Conservation (phyloP, 345 rosid species). For the Eucalyptus leucophloia region DNA sequence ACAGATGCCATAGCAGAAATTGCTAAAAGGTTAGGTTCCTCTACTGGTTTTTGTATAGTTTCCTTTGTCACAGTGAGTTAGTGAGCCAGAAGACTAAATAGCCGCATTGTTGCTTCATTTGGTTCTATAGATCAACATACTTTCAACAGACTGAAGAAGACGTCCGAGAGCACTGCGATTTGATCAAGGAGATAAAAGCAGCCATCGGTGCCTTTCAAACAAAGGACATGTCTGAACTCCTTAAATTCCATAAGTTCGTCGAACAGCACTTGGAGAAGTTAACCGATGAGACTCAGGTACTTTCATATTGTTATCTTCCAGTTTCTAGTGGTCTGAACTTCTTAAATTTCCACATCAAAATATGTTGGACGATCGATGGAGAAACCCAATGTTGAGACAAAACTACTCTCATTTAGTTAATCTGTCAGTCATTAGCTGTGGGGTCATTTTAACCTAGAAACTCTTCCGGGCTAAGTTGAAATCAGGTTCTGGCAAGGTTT, state of each 20-base stretch:
- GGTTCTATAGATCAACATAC: constrained; percentile 33
- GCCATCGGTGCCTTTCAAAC: constrained; percentile 27
- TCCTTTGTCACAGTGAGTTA: neutral
- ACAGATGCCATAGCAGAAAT: constrained; percentile 68
- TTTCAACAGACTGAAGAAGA: constrained; percentile 67
- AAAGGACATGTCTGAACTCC: constrained; percentile 42
- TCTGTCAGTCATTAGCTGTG: neutral
- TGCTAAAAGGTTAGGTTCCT: constrained; percentile 37
- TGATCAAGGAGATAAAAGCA: constrained; percentile 25
- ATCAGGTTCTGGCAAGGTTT: constrained; percentile 50
- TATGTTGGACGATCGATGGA: neutral
- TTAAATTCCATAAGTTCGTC: constrained; percentile 35
- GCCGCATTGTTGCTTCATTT: neutral
- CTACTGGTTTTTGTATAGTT: neutral
- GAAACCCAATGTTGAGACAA: neutral
- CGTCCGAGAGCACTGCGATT: constrained; percentile 22
- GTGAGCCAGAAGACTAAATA: neutral
- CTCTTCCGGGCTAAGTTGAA: neutral
- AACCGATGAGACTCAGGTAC: constrained; percentile 54
- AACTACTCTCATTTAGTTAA: neutral
- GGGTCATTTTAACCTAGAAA: neutral
- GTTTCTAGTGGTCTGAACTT: neutral
- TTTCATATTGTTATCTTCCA: neutral
- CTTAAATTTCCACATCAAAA: neutral
- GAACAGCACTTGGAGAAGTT: constrained; percentile 42